Percentiles rank a stretch among this genome's conserved stretches.
These are phyloP conservation scores for Hysterangium stoloniferum DNA, from an alignment of 768 basidiomycete species.

Conservation along the genomic window DNA sequence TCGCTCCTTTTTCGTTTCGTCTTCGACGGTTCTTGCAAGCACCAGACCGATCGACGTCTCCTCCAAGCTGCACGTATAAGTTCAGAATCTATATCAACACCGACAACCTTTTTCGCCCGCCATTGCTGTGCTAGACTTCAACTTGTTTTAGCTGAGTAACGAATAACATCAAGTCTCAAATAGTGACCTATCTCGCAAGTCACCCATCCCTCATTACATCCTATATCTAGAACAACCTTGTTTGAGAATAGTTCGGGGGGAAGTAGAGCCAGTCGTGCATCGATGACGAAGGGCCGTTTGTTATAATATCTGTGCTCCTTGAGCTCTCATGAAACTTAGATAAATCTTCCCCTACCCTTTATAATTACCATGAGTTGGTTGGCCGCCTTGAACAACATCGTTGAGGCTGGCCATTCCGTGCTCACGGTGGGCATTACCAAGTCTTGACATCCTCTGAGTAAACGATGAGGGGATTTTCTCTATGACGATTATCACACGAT, in stretches of 20 bases:
- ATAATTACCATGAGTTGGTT: conserved; percentile 65
- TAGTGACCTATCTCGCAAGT: conserved; percentile 74
- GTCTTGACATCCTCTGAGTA: too few species aligned
- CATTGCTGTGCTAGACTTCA: conserved; percentile 47
- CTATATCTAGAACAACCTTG: conserved; percentile 69
- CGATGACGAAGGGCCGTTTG: conserved; percentile 54
- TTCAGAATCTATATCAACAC: conserved; percentile 78
- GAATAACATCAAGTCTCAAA: background rate
- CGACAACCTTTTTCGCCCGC: conserved; percentile 59
- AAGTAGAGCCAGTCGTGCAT: conserved; percentile 60
- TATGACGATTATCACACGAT: too few species aligned
- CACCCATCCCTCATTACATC: conserved; percentile 83
- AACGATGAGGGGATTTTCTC: too few species aligned
- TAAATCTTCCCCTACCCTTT: conserved; percentile 39
- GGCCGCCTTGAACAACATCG: too few species aligned
- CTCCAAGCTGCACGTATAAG: conserved; percentile 75
- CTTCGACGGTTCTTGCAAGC: conserved; percentile 41
- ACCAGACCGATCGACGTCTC: conserved; percentile 63
- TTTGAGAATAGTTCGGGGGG: conserved; percentile 41
- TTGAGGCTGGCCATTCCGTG: too few species aligned
- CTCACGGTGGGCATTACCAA: too few species aligned
- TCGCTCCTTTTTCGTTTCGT: background rate
- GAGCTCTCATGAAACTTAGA: background rate
- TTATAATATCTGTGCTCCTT: conserved; percentile 54
- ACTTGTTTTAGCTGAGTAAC: conserved; percentile 4